Evolutionary conservation across 2,329 filamentous ascomycete species (phyloP), one percentile per base, ranked within the genome.

Genomic region (Dactylellina cionopaga): DNA sequence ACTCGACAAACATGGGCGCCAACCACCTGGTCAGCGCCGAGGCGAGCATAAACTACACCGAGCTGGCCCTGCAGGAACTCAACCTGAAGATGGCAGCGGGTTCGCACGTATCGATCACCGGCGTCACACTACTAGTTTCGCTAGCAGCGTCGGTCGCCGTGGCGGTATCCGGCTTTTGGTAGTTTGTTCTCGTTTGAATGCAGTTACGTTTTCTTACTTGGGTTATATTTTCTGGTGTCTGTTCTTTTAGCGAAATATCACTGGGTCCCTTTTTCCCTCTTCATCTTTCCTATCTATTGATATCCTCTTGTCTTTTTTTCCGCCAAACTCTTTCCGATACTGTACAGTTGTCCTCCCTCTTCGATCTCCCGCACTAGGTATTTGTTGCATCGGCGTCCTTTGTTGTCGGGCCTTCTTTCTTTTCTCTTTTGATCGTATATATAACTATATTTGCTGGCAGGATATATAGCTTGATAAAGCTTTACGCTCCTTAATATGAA

Each of bases 1-100:
- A 76, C 49, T 75, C 75, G 15, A 72, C 74, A 27, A 74, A 75
- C 51, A 76, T 76, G 60, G 72, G 75, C 6, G 75, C 66, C 1
- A 70, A 75, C 29, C 46, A 56, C 39, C 65, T 76, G 5, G 71
- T 41, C 44, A 49, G 54, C 69, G 22, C 60, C 6, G 69, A 68
- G 37, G 27, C 55, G 9, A 17, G 29, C 13, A 58, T 73, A 27
- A 73, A 73, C 29, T 73, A 73, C 33, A 73, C 69, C 39, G 69
- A 73, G 58, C 69, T 73, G n/a, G 69, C 69, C 3, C 54, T 73
- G 7, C 54, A 73, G 35, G 66, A 72, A n/a, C 22, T 72, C 13
- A 72, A 72, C 43, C 66, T 72, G 43, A 72, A 72, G 46, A 64
- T 52, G 49, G 66, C 66, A 11, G 66, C 41, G 10, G 65, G 65